Conservation (phyloP, 2,329 filamentous ascomycete genomes). For the Alternaria tenuissima region DNA sequence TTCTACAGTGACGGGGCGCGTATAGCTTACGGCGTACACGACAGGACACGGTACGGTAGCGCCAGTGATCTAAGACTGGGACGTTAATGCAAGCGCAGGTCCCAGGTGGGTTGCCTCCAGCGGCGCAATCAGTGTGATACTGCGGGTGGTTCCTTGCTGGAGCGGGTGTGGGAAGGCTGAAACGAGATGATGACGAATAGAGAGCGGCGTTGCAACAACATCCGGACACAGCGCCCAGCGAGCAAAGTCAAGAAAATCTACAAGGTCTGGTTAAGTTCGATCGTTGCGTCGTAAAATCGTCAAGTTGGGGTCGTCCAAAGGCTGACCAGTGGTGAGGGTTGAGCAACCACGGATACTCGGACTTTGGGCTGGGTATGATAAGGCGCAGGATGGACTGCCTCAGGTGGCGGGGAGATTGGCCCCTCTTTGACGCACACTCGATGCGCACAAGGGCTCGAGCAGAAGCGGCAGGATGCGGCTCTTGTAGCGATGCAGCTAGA, state of each 20-base stretch:
- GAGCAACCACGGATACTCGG: conserved; percentile 40
- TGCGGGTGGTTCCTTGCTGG: conserved; percentile 30
- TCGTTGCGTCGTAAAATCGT: conserved; percentile 31
- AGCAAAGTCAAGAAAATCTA: conserved; percentile 15
- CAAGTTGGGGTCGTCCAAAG: conserved; percentile 18
- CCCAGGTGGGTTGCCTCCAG: conserved; percentile 8
- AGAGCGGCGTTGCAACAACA: conserved; percentile 46
- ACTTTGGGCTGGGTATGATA: conserved; percentile 37
- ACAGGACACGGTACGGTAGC: conserved; percentile 7
- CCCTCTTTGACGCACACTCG: conserved; percentile 33
- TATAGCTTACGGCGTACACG: conserved; percentile 10
- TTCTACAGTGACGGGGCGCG: conserved; percentile 14
- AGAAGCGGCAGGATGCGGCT: conserved; percentile 39
- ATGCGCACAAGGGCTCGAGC: conserved; percentile 42
- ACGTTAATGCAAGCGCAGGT: conserved; percentile 14
- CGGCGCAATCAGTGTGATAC: conserved; percentile 25
- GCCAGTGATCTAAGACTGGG: conserved; percentile 9
- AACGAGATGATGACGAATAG: conserved; percentile 48
- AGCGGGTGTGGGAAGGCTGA: conserved; percentile 47
- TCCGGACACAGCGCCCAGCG: conserved; percentile 38
- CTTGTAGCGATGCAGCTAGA: conserved; percentile 27
- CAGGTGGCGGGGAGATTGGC: conserved; percentile 33
- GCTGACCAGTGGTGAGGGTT: conserved; percentile 28
- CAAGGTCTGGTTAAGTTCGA: conserved; percentile 4
- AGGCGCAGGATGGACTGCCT: conserved; percentile 31